Evolutionary conservation across 108 stramenopile genomes (phyloP).

Genomic region (Nannochloropsis salina): DNA sequence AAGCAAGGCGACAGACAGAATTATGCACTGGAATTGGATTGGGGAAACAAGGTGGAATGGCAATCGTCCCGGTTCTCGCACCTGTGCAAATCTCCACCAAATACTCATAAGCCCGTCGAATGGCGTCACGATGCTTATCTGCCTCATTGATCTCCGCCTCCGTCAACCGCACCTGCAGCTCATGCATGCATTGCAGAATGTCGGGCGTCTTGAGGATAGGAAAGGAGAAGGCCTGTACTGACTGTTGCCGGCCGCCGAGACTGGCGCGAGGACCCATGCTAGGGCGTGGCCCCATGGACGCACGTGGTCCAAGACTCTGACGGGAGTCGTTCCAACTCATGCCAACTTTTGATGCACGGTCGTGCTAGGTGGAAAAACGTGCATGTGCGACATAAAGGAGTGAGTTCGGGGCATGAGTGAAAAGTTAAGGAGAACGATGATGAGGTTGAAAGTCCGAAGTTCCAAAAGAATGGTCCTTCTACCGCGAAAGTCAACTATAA

Average conservation of each 20-base stretch:
- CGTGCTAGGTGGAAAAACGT: no score
- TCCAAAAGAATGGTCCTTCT: no score
- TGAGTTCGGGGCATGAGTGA: no score
- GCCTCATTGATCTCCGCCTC: conserved; percentile 44
- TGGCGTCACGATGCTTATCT: conserved; percentile 33
- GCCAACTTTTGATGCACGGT: neutral
- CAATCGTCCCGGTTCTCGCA: neutral
- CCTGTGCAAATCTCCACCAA: conserved; percentile 49
- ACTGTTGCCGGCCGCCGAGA: conserved; percentile 7
- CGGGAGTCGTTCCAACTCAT: conserved; percentile 19
- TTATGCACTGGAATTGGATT: no score
- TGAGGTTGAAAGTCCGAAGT: no score
- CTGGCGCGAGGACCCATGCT: neutral
- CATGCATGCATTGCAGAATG: conserved; percentile 43
- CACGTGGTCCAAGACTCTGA: neutral
- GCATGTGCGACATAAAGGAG: no score
- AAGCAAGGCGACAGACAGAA: no score
- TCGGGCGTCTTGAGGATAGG: conserved; percentile 44
- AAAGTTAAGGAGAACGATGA: no score
- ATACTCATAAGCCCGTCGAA: conserved; percentile 42
- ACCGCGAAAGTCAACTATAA: no score
- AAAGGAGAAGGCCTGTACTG: conserved; percentile 25
- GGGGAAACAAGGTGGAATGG: no score
- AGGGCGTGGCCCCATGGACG: conserved; percentile 11
- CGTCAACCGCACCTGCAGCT: conserved; percentile 36